phyloP scores from a whole-genome alignment of 139 green algal genomes.

The Micromonas commoda region DNA sequence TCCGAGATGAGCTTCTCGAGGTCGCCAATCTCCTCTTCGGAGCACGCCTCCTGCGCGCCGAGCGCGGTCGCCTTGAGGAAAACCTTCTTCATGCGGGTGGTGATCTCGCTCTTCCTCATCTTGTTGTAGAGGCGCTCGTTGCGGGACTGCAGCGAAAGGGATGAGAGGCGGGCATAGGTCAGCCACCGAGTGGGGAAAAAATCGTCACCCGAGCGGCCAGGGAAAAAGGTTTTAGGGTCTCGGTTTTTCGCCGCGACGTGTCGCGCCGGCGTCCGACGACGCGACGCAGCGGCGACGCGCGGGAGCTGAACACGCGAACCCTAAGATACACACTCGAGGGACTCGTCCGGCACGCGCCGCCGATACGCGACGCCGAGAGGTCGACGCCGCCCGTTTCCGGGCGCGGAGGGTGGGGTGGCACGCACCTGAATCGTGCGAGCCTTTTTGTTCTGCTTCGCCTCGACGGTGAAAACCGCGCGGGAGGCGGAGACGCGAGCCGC shows the following conservation, averaged over 20 bases:
- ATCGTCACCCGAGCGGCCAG: too few species aligned
- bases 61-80: not conserved
- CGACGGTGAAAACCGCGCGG: not conserved
- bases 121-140: constrained; percentile 29
- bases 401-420: too few species aligned
- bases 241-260: not conserved
- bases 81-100: constrained; percentile 30
- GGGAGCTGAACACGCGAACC: too few species aligned
- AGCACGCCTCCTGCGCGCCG: not conserved
- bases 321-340: too few species aligned
- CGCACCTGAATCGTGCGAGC: not conserved
- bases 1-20: constrained; percentile 22
- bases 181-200: too few species aligned
- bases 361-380: too few species aligned
- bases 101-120: constrained; percentile 11
- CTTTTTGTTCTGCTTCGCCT: constrained; percentile 15
- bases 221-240: not conserved
- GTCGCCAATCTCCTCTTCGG: constrained; percentile 8
- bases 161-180: too few species aligned
- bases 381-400: too few species aligned
- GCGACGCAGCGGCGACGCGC: not conserved
- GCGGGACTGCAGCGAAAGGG: not conserved
- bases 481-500: not conserved
- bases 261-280: not conserved
- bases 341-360: too few species aligned